Evolutionary conservation across 305 asterid genomes (phyloP).

Genomic region (Fraxinus baroniana): DNA sequence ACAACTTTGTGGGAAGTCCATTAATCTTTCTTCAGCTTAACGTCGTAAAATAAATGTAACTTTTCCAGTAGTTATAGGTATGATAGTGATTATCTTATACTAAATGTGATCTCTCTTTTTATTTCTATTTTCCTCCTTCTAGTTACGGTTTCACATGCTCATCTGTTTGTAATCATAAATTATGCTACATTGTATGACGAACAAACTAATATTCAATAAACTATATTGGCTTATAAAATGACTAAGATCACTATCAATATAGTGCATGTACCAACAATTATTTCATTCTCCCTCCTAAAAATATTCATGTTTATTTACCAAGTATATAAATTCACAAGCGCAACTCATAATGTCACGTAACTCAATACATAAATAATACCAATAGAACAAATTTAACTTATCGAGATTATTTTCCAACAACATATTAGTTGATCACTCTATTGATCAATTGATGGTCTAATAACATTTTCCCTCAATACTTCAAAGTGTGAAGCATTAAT

Average conservation of each 20-base stretch:
- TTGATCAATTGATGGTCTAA: background rate
- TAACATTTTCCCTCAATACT: background rate
- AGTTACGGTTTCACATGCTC: background rate
- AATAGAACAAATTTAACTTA: no score
- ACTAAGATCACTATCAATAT: no score
- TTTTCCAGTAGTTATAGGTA: background rate
- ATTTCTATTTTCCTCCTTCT: background rate
- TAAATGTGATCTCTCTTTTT: background rate
- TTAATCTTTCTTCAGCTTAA: constrained; percentile 40
- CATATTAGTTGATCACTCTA: background rate
- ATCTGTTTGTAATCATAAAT: background rate
- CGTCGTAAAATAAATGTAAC: background rate
- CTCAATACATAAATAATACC: background rate
- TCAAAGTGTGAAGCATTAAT: background rate
- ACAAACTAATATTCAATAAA: background rate
- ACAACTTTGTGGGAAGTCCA: constrained; percentile 63
- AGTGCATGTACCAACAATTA: no score
- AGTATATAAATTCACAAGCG: background rate
- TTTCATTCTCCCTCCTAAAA: background rate
- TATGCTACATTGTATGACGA: background rate
- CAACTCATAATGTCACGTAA: background rate
- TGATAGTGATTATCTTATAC: background rate
- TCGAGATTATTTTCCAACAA: background rate
- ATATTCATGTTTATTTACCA: background rate
- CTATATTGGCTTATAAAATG: background rate